phyloP scores from a whole-genome alignment of 495 filamentous ascomycete species.

The Neurospora sp. region DNA sequence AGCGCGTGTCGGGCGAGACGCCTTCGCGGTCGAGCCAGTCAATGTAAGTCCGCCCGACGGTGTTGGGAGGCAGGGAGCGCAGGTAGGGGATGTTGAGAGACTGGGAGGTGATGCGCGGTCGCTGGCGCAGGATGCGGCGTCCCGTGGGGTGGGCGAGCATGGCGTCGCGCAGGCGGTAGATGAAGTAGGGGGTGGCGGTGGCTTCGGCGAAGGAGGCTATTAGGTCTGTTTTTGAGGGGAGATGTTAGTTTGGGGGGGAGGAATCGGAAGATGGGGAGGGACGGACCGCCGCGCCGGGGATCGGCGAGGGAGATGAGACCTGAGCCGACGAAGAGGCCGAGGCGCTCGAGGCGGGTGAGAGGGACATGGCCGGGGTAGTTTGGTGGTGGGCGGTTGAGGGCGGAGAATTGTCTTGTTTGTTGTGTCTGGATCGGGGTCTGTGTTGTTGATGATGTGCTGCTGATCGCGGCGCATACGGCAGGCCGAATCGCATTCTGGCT shows the following conservation, averaged over 20 bases:
- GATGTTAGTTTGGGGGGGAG: no score
- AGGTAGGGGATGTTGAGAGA: slow-evolving; percentile 62
- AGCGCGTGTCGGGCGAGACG: slow-evolving; percentile 82
- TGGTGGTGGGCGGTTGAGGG: slow-evolving; percentile 68
- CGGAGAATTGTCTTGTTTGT: slow-evolving; percentile 48
- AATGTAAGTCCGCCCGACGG: slow-evolving; percentile 77
- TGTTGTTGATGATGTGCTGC: not conserved
- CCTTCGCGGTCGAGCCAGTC: slow-evolving; percentile 86
- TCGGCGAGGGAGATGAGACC: slow-evolving; percentile 70
- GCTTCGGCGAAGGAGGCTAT: slow-evolving; percentile 90
- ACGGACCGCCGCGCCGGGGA: slow-evolving; percentile 62
- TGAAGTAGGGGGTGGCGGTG: slow-evolving; percentile 90
- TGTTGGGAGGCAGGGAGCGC: slow-evolving; percentile 58
- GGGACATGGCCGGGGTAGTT: slow-evolving; percentile 91
- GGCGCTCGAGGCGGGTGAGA: slow-evolving; percentile 65
- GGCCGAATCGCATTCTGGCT: not conserved
- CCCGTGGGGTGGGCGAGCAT: slow-evolving; percentile 83
- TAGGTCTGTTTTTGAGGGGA: slow-evolving; percentile 49
- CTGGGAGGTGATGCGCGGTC: slow-evolving; percentile 76
- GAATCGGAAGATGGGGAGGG: not conserved
- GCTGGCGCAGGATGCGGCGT: slow-evolving; percentile 80
- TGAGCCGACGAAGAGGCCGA: slow-evolving; percentile 70
- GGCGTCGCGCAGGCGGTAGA: slow-evolving; percentile 77
- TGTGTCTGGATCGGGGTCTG: not conserved
- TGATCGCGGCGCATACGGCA: not conserved